Conservation (phyloP, 2,329 filamentous ascomycete species). For the Fusarium subtropicale region DNA sequence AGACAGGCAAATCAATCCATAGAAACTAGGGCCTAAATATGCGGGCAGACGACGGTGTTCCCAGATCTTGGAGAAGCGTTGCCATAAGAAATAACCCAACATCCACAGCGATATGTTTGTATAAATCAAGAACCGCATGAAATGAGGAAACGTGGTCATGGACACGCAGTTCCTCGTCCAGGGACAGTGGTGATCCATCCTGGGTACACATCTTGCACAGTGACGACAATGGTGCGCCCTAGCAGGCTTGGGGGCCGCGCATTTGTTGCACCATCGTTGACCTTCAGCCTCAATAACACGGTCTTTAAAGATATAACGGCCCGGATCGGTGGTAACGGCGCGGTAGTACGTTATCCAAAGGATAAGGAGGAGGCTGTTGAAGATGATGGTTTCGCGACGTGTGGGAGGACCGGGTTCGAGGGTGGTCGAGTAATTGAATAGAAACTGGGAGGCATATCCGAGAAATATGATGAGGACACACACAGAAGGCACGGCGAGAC, state of each 20-base stretch:
- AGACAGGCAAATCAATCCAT: conserved; percentile 71
- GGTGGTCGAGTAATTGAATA: conserved; percentile 67
- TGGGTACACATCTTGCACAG: conserved; percentile 79
- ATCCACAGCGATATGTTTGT: conserved; percentile 73
- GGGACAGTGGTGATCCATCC: conserved; percentile 89
- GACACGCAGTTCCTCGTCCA: conserved; percentile 89
- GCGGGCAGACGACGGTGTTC: conserved; percentile 73
- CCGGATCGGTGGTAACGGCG: conserved; percentile 68
- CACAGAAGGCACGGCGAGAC: conserved; percentile 76
- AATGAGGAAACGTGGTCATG: conserved; percentile 83
- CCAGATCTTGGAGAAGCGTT: conserved; percentile 71
- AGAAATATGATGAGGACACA: conserved; percentile 75
- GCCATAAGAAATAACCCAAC: conserved; percentile 70
- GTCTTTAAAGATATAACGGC: conserved; percentile 62
- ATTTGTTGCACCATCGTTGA: conserved; percentile 78
- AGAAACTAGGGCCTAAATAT: conserved; percentile 76
- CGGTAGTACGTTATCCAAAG: conserved; percentile 78
- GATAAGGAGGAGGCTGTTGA: conserved; percentile 73
- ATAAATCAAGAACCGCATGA: conserved; percentile 80
- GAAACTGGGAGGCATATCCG: conserved; percentile 76
- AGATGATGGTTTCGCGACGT: conserved; percentile 65
- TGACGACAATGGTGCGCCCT: conserved; percentile 84
- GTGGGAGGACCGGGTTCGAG: conserved; percentile 72
- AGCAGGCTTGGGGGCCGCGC: conserved; percentile 77
- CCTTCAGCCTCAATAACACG: conserved; percentile 51